phyloP scores from a whole-genome alignment of 306 rosid genomes.

The Notholithocarpus densiflorus region DNA sequence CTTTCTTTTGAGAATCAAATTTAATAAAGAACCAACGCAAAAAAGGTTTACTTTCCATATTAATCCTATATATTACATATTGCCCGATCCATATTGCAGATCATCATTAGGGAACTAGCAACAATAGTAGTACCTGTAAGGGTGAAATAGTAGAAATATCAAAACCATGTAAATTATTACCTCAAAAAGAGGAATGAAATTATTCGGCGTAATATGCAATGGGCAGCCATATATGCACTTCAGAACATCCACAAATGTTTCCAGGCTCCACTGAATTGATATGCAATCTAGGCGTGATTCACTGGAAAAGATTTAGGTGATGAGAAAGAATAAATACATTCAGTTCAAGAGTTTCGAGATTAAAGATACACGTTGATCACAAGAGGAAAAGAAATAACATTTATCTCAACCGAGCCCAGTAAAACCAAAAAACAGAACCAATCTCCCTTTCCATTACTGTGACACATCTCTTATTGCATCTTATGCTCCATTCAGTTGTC shows the following conservation, averaged over 20 bases:
- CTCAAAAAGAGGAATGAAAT: slow-evolving; percentile 63
- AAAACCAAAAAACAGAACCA: neutral
- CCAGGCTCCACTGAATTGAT: slow-evolving; percentile 51
- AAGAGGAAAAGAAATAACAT: neutral
- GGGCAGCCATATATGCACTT: slow-evolving; percentile 47
- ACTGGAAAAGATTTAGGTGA: slow-evolving; percentile 32
- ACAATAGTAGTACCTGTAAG: neutral
- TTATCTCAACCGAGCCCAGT: neutral
- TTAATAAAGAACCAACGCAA: neutral
- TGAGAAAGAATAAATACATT: neutral
- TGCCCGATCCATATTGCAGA: slow-evolving; percentile 10
- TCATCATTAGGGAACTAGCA: neutral
- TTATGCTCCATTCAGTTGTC: neutral
- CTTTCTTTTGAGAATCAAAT: neutral
- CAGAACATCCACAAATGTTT: slow-evolving; percentile 48
- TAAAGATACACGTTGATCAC: neutral
- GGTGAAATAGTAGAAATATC: neutral
- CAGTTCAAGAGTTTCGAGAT: slow-evolving; percentile 8
- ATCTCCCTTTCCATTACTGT: neutral
- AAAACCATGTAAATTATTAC: slow-evolving; percentile 28
- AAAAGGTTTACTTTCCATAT: neutral
- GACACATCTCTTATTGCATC: neutral
- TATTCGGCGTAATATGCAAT: slow-evolving; percentile 42
- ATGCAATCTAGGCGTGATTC: slow-evolving; percentile 51
- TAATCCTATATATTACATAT: neutral